Evolutionary conservation across 1,284 basidiomycete genomes (phyloP).

Genomic region (Irpex sp.): DNA sequence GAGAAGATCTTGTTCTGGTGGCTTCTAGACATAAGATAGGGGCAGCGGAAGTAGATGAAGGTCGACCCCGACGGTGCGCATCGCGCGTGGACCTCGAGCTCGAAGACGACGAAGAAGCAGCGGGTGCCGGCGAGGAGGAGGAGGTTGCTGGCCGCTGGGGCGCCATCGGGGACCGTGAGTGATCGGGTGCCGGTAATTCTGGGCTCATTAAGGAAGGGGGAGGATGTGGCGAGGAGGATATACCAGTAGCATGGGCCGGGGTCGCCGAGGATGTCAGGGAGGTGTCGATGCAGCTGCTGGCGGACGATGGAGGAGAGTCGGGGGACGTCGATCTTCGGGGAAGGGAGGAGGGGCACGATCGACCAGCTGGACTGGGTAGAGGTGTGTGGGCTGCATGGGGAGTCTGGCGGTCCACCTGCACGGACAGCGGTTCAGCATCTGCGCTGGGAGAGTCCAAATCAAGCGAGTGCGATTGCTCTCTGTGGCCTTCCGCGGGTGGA

Average conservation of each 20-base stretch:
- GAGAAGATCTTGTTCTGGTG: too few relatives aligned
- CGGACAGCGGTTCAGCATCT: too few relatives aligned
- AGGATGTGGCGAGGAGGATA: not conserved
- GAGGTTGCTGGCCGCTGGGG: not conserved
- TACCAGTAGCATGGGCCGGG: not conserved
- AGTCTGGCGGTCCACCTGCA: not conserved
- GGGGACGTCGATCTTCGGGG: too few relatives aligned
- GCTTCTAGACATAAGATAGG: not conserved
- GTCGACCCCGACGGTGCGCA: not conserved
- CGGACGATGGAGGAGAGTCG: too few relatives aligned
- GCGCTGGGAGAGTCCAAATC: not conserved
- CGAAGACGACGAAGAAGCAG: not conserved
- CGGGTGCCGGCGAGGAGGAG: not conserved
- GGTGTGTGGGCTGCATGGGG: not conserved
- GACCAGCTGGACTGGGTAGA: not conserved
- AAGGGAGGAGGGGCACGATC: not conserved
- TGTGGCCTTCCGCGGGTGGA: not conserved
- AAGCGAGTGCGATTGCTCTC: not conserved
- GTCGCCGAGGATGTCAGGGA: too few relatives aligned
- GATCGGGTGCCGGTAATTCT: not conserved
- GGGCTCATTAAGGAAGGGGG: too few relatives aligned
- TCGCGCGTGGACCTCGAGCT: not conserved
- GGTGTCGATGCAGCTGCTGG: too few relatives aligned
- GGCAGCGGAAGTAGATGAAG: not conserved
- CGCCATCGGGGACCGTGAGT: not conserved